These are phyloP conservation scores for Capronia epimyces DNA, from an alignment of 2,329 filamentous ascomycete genomes.

Conservation along the genomic window DNA sequence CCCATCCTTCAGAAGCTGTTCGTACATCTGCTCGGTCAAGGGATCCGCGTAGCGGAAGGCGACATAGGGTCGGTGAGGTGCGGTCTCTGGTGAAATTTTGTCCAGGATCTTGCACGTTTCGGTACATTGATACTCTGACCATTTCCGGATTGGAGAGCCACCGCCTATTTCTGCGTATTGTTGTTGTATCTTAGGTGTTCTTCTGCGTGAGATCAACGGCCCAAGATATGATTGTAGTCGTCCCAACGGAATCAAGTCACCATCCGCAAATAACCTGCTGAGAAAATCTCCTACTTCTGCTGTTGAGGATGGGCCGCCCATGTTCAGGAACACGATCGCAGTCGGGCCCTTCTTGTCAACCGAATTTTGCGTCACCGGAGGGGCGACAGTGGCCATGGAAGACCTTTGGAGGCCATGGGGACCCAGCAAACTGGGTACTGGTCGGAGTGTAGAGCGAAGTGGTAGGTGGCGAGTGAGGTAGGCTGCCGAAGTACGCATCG, in stretches of 20 bases:
- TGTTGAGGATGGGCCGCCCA: conserved; percentile 88
- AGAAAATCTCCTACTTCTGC: conserved; percentile 86
- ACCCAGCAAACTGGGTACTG: not conserved
- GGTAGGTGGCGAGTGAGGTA: conserved; percentile 13
- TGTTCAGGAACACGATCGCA: conserved; percentile 98
- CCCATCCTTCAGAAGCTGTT: conserved; percentile 73
- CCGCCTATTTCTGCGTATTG: conserved; percentile 94
- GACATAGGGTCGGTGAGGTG: conserved; percentile 94
- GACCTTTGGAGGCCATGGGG: conserved; percentile 25
- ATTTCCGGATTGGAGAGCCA: conserved; percentile 95
- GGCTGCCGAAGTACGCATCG: conserved; percentile 11
- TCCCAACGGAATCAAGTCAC: conserved; percentile 90
- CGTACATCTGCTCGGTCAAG: conserved; percentile 90
- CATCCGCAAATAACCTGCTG: conserved; percentile 86
- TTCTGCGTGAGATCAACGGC: conserved; percentile 73
- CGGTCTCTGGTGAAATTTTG: conserved; percentile 81
- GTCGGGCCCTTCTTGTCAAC: conserved; percentile 72
- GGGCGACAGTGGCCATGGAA: conserved; percentile 56
- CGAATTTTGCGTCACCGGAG: conserved; percentile 74
- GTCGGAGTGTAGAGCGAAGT: conserved; percentile 5
- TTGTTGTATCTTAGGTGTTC: conserved; percentile 93
- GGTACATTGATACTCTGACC: conserved; percentile 87
- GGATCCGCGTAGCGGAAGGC: conserved; percentile 94
- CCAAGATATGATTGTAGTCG: conserved; percentile 86
- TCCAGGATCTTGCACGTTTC: conserved; percentile 99